phyloP scores from a whole-genome alignment of 2,329 filamentous ascomycete species.

The Alternaria angustiovoidea region DNA sequence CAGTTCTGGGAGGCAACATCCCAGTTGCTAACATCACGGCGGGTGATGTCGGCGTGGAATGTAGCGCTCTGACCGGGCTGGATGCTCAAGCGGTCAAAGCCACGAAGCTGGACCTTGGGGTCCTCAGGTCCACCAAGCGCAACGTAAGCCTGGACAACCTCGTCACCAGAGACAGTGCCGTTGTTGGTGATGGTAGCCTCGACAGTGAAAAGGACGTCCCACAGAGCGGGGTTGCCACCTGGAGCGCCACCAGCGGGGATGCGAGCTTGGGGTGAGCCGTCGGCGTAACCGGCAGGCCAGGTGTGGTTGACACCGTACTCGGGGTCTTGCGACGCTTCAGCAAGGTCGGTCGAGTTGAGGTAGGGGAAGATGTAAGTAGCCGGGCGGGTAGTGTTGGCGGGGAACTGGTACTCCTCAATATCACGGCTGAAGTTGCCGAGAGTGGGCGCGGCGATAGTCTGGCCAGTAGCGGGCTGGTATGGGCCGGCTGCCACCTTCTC shows the following conservation, averaged over 20 bases:
- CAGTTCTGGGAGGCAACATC: conserved; percentile 82
- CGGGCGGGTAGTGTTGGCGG: conserved; percentile 63
- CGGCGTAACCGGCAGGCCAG: conserved; percentile 66
- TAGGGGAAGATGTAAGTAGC: conserved; percentile 74
- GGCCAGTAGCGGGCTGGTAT: conserved; percentile 69
- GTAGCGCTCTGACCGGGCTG: conserved; percentile 70
- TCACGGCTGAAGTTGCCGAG: conserved; percentile 71
- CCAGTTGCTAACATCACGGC: conserved; percentile 90
- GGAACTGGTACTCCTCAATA: conserved; percentile 73
- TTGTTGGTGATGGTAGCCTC: conserved; percentile 76
- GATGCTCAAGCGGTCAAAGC: conserved; percentile 81
- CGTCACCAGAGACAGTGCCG: conserved; percentile 70
- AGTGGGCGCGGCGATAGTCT: conserved; percentile 68
- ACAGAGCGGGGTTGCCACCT: conserved; percentile 69
- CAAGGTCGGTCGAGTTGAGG: conserved; percentile 69
- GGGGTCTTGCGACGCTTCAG: conserved; percentile 65
- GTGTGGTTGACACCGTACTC: conserved; percentile 67
- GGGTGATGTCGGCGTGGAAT: conserved; percentile 74
- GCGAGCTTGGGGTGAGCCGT: conserved; percentile 66
- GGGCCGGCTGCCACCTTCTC: conserved; percentile 57
- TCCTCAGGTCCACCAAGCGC: conserved; percentile 81
- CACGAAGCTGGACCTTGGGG: conserved; percentile 71
- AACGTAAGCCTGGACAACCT: conserved; percentile 79
- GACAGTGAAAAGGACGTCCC: conserved; percentile 73
- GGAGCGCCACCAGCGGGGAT: conserved; percentile 70